These are phyloP conservation scores for Batrachochytrium dendrobatidis DNA, from an alignment of 371 early-diverging fungal genomes.

Conservation along the genomic window DNA sequence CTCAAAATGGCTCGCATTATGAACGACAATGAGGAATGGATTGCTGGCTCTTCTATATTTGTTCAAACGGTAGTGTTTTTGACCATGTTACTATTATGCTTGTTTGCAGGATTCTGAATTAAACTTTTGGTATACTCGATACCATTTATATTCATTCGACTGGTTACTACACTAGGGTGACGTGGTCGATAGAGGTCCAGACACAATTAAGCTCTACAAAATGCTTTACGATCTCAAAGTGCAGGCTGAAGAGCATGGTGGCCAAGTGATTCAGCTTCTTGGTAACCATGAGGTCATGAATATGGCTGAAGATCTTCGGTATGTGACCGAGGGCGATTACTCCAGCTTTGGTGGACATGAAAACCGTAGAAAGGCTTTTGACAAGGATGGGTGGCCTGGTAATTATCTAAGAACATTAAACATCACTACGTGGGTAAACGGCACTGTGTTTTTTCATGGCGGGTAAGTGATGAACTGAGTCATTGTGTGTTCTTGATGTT, in stretches of 20 bases:
- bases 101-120: neutral
- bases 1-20: conserved; percentile 55
- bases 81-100: conserved; percentile 1
- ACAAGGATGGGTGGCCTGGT: conserved; percentile 60
- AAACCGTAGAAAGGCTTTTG: conserved; percentile 48
- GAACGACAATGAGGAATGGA: conserved; percentile 56
- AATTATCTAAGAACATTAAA: conserved; percentile 45
- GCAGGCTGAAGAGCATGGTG: conserved; percentile 54
- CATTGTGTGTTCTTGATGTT: conserved; percentile 9
- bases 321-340: conserved; percentile 58
- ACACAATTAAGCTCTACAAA: conserved; percentile 60
- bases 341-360: conserved; percentile 54
- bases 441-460: conserved; percentile 68
- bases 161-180: conserved; percentile 48
- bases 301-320: conserved; percentile 52
- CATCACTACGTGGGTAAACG: conserved; percentile 54
- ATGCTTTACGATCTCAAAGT: conserved; percentile 48
- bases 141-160: neutral
- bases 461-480: conserved; percentile 31
- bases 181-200: conserved; percentile 64
- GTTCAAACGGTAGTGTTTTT: conserved; percentile 39
- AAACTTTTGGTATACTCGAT: no score
- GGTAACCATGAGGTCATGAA: conserved; percentile 69
- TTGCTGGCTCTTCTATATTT: conserved; percentile 46
- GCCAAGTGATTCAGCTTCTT: conserved; percentile 45